Percentiles rank a stretch among this genome's conserved stretches.
Conservation (phyloP, 2,329 filamentous ascomycete species). For the Botrytis galanthina region DNA sequence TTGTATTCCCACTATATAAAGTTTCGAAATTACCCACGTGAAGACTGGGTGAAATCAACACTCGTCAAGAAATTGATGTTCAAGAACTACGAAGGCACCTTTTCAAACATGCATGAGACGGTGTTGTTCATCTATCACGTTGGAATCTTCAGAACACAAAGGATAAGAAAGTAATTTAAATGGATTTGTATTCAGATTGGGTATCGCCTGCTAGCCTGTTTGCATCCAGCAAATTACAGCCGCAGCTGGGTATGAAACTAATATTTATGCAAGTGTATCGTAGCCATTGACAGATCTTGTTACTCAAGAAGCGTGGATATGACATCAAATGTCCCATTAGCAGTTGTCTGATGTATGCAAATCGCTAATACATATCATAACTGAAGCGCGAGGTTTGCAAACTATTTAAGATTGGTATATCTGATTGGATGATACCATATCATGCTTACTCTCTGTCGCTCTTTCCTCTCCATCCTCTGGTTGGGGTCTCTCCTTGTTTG, state of each 20-base stretch:
- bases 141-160: not conserved
- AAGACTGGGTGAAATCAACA: not conserved
- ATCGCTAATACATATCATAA: slow-evolving; percentile 10
- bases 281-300: not conserved
- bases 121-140: not conserved
- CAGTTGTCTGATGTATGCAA: slow-evolving; percentile 5
- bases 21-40: not conserved
- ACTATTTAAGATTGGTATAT: not conserved
- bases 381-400: not conserved
- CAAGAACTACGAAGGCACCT: not conserved
- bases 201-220: slow-evolving; percentile 16
- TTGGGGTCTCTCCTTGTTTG: slow-evolving; percentile 16
- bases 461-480: slow-evolving; percentile 20
- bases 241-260: slow-evolving; percentile 15
- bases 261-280: slow-evolving; percentile 8
- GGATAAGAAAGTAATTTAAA: not conserved
- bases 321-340: not conserved
- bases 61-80: not conserved
- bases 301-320: slow-evolving; percentile 10
- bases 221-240: slow-evolving; percentile 7
- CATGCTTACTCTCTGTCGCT: slow-evolving; percentile 8
- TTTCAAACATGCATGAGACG: not conserved
- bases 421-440: not conserved
- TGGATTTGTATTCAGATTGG: slow-evolving; percentile 15
- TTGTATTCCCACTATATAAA: not conserved